phyloP scores from a whole-genome alignment of 2,329 filamentous ascomycete species.

The Fusarium newnesense region DNA sequence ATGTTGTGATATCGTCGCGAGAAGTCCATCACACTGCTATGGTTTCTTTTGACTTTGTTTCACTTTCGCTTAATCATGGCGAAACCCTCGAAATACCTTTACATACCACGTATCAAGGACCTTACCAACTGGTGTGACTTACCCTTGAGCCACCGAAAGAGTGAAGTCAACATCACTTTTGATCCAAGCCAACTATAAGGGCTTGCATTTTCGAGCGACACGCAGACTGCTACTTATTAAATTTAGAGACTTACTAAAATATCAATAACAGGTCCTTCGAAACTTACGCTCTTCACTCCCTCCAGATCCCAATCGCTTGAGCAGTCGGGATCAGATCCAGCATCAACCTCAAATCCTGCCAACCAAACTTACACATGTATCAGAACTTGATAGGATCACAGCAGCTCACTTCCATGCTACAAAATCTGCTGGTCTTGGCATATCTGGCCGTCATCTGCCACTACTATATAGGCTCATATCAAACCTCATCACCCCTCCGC shows the following conservation, averaged over 20 bases:
- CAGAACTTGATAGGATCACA: conserved; percentile 59
- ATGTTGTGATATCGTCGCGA: background rate
- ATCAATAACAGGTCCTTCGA: conserved; percentile 37
- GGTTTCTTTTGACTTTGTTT: background rate
- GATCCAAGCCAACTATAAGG: background rate
- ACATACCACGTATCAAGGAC: background rate
- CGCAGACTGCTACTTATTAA: background rate
- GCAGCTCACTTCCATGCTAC: conserved; percentile 60
- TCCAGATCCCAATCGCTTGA: conserved; percentile 26
- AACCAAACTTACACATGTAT: conserved; percentile 53
- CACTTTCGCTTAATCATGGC: background rate
- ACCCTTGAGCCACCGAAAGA: background rate
- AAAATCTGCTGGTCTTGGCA: conserved; percentile 57
- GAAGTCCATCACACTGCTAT: background rate
- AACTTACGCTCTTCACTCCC: conserved; percentile 42
- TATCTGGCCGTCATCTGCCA: conserved; percentile 64
- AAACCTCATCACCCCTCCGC: conserved; percentile 59
- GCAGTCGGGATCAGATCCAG: conserved; percentile 24
- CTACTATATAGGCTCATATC: conserved; percentile 67
- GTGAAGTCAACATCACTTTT: background rate
- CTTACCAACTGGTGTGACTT: background rate
- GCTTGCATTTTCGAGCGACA: background rate
- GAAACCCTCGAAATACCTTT: background rate
- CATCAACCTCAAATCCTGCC: conserved; percentile 21
- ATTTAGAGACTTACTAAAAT: background rate